These are phyloP conservation scores for Chrysosporium queenslandicum DNA, from an alignment of 2,329 filamentous ascomycete species.

Conservation along the genomic window DNA sequence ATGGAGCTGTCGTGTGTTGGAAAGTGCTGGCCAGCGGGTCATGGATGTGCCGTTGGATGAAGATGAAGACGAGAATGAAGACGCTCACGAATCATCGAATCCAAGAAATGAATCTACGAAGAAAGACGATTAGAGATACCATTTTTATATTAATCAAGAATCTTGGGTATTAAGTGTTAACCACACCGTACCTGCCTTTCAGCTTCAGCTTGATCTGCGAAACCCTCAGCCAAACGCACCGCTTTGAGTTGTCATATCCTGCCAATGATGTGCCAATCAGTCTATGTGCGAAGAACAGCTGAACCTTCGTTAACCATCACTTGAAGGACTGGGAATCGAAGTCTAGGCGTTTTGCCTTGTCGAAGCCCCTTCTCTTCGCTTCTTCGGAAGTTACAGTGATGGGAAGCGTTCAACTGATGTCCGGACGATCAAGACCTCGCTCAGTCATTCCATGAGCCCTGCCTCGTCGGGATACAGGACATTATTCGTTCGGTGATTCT, in stretches of 20 bases:
- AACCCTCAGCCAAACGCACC: slow-evolving; percentile 49
- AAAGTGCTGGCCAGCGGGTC: slow-evolving; percentile 67
- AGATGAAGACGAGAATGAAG: slow-evolving; percentile 49
- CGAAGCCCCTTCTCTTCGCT: slow-evolving; percentile 8
- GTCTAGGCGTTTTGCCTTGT: slow-evolving; percentile 16
- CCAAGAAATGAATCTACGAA: slow-evolving; percentile 20
- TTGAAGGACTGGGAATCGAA: background rate
- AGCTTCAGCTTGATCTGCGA: background rate
- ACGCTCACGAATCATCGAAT: slow-evolving; percentile 33
- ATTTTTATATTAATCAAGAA: background rate
- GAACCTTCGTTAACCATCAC: slow-evolving; percentile 28
- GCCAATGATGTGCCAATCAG: slow-evolving; percentile 86
- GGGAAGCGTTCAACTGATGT: slow-evolving; percentile 13
- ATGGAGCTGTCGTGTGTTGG: slow-evolving; percentile 61
- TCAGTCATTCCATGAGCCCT: background rate
- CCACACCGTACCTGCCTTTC: background rate
- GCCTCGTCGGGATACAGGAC: slow-evolving; percentile 1
- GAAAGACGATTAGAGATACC: slow-evolving; percentile 21
- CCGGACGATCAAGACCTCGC: background rate
- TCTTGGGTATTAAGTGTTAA: background rate
- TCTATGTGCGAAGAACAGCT: slow-evolving; percentile 80
- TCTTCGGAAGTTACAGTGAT: slow-evolving; percentile 9
- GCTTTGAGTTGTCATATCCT: slow-evolving; percentile 92
- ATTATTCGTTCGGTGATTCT: background rate
- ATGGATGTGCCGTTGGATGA: slow-evolving; percentile 56